A percentile compares a stretch with the other conserved stretches of the same genome.
phyloP scores from a whole-genome alignment of 352 stramenopile genomes.

The Globisporangium polare region DNA sequence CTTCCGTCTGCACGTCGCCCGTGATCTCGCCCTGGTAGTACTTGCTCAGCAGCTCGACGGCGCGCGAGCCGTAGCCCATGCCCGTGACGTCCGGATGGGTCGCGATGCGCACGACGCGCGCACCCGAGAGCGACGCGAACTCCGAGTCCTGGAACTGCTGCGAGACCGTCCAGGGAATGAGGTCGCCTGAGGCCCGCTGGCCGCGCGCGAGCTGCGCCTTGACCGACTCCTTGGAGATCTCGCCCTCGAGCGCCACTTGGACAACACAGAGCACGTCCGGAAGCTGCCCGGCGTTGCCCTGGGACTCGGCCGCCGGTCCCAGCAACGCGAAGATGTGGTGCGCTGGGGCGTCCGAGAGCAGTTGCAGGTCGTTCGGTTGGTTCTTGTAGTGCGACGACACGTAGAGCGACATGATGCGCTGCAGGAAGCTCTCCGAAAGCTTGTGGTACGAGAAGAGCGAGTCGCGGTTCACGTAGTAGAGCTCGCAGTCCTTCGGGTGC shows the following conservation, averaged over 20 bases:
- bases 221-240: slow-evolving; percentile 96
- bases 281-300: slow-evolving; percentile 87
- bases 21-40: slow-evolving; percentile 99
- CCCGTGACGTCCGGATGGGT: slow-evolving; percentile 95
- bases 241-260: slow-evolving; percentile 96
- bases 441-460: slow-evolving; percentile 99
- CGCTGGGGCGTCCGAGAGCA: slow-evolving; percentile 97
- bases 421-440: slow-evolving; percentile 95
- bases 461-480: slow-evolving; percentile 99
- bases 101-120: slow-evolving; percentile 97
- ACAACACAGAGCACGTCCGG: slow-evolving; percentile 98
- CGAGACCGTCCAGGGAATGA: slow-evolving; percentile 99
- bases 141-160: slow-evolving; percentile 99
- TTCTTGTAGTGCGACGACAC: slow-evolving; percentile 99
- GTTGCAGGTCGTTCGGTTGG: slow-evolving; percentile 98
- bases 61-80: slow-evolving; percentile 98
- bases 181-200: slow-evolving; percentile 96
- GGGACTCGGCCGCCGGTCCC: slow-evolving; percentile 90
- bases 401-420: slow-evolving; percentile 95
- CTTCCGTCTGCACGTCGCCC: slow-evolving; percentile 32
- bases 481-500: slow-evolving; percentile 94
- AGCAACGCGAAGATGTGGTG: slow-evolving; percentile 98
- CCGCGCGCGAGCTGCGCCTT: slow-evolving; percentile 93
- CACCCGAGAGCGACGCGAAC: slow-evolving; percentile 96
- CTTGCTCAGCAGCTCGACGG: slow-evolving; percentile 93